A percentile compares a stretch with the other conserved stretches of the same genome.
phyloP scores from a whole-genome alignment of 352 stramenopile species.

The Lagenidium giganteum region DNA sequence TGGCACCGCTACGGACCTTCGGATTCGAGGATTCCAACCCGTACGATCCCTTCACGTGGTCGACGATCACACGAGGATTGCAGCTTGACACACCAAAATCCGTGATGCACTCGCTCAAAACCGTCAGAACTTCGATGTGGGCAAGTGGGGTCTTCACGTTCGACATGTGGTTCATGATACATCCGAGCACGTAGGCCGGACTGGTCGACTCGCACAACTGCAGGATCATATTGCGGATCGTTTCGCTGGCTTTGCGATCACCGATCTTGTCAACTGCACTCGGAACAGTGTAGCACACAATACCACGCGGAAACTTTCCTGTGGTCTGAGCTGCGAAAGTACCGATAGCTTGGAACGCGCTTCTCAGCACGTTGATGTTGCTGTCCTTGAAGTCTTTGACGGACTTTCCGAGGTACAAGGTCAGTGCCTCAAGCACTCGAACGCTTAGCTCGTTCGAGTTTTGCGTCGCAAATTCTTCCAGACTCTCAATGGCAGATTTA shows the following conservation, averaged over 20 bases:
- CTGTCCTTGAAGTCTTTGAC: conserved; percentile 87
- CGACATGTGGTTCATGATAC: conserved; percentile 69
- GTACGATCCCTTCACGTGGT: conserved; percentile 66
- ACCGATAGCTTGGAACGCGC: conserved; percentile 75
- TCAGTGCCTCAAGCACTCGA: conserved; percentile 68
- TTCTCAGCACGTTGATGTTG: conserved; percentile 87
- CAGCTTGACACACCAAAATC: conserved; percentile 76
- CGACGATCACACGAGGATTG: conserved; percentile 64
- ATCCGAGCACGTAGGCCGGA: conserved; percentile 70
- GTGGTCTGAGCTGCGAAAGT: conserved; percentile 56
- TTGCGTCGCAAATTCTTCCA: conserved; percentile 53
- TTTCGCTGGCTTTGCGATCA: conserved; percentile 72
- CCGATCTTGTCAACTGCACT: conserved; percentile 78
- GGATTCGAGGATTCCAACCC: conserved; percentile 77
- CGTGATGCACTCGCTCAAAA: conserved; percentile 60
- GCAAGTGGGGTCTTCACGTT: conserved; percentile 77
- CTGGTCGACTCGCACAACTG: conserved; percentile 71
- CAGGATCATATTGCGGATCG: conserved; percentile 66
- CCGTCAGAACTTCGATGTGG: conserved; percentile 61
- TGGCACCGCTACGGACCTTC: conserved; percentile 68
- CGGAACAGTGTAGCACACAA: conserved; percentile 67
- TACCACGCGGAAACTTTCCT: conserved; percentile 63
- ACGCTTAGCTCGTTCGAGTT: conserved; percentile 52
- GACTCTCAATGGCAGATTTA: conserved; percentile 63
- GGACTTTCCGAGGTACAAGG: conserved; percentile 63